phyloP scores from a whole-genome alignment of 139 green algal species.

The Coelastrella sp. region DNA sequence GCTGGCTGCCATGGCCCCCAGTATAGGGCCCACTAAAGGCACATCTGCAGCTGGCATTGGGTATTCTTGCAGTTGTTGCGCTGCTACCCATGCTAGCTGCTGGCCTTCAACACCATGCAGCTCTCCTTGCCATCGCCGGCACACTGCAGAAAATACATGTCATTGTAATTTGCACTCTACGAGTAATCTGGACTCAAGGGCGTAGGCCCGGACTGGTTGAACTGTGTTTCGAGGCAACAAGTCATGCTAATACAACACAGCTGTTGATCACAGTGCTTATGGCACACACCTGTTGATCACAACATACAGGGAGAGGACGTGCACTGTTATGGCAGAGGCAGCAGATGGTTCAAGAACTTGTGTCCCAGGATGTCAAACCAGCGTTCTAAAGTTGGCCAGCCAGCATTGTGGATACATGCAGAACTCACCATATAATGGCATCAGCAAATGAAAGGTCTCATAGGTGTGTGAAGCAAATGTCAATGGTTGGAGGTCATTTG shows the following conservation, averaged over 20 bases:
- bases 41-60: conserved; percentile 49
- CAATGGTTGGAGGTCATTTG: conserved; percentile 56
- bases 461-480: conserved; percentile 68
- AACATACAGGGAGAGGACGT: too few relatives aligned
- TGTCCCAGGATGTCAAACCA: too few relatives aligned
- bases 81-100: conserved; percentile 46
- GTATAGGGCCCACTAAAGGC: conserved; percentile 23
- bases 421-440: conserved; percentile 72
- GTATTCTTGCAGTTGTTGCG: conserved; percentile 42
- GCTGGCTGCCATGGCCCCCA: background rate
- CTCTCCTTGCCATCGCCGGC: conserved; percentile 52
- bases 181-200: too few relatives aligned
- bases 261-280: too few relatives aligned
- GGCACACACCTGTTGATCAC: too few relatives aligned
- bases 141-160: conserved; percentile 43
- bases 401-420: background rate
- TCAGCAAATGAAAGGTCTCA: conserved; percentile 71
- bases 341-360: too few relatives aligned
- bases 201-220: too few relatives aligned
- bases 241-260: too few relatives aligned
- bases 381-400: background rate
- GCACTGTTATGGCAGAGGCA: too few relatives aligned
- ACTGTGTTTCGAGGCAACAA: too few relatives aligned
- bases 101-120: conserved; percentile 54
- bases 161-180: background rate